Conservation (phyloP, 164 flowering plant genomes). For the Paratinospora sagittata region DNA sequence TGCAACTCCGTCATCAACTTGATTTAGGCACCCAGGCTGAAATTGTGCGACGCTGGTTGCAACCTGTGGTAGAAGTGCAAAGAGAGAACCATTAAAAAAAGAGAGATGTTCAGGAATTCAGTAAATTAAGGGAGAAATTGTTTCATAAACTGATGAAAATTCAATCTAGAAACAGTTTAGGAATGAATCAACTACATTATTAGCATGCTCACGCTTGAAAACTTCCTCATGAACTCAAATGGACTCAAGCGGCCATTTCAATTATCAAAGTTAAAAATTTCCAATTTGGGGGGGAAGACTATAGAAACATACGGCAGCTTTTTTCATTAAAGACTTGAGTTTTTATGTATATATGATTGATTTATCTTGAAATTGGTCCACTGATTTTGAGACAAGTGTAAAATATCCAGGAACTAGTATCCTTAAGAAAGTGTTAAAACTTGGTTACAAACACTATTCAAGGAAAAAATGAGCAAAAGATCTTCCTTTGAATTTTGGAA, state of each 20-base stretch:
- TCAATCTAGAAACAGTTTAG: background rate
- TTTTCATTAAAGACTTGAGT: too few species aligned
- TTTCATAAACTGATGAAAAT: background rate
- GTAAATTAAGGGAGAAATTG: background rate
- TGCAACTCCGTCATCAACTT: slow-evolving; percentile 26
- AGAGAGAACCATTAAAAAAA: too few species aligned
- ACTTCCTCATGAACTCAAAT: too few species aligned
- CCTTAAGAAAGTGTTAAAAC: background rate
- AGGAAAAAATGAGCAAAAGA: background rate
- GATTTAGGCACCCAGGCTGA: slow-evolving; percentile 42
- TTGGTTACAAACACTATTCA: background rate
- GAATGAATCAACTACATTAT: background rate
- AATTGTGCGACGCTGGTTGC: slow-evolving; percentile 11
- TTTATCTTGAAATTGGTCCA: background rate
- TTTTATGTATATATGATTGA: too few species aligned
- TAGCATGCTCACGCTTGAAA: background rate
- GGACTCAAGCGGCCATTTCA: too few species aligned
- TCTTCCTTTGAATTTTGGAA: background rate
- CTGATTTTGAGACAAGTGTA: background rate
- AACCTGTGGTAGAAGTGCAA: slow-evolving; percentile 24
- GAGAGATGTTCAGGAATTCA: background rate
- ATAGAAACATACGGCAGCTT: too few species aligned
- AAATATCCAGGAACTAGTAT: too few species aligned
- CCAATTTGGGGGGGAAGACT: too few species aligned
- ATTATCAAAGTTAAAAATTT: too few species aligned